Evolutionary conservation across 805 yeast species (phyloP).

Genomic region (Yarrowia sp.): DNA sequence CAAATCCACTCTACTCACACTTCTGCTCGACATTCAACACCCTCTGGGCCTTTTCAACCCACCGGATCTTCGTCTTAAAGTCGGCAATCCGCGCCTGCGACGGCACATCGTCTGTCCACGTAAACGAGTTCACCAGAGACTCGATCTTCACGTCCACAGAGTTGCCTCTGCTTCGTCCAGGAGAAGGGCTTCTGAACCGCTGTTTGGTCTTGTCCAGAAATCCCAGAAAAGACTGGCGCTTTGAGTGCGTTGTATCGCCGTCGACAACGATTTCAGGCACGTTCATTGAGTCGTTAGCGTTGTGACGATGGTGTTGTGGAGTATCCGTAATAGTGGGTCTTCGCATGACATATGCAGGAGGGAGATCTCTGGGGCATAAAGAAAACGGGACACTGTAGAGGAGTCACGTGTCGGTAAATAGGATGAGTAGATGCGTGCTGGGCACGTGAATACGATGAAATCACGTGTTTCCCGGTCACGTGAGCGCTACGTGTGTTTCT

Average conservation of each 20-base stretch:
- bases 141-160: constrained; percentile 2
- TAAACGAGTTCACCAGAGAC: neutral
- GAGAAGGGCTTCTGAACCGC: neutral
- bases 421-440: too few relatives aligned
- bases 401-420: neutral
- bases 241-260: neutral
- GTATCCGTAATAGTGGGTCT: neutral
- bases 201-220: constrained; percentile 12
- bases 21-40: constrained; percentile 13
- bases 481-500: neutral
- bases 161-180: neutral
- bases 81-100: neutral
- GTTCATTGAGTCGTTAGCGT: neutral
- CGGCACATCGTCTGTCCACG: neutral
- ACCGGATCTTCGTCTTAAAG: neutral
- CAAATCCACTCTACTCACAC: neutral
- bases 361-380: constrained; percentile 12
- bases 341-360: constrained; percentile 8
- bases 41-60: constrained; percentile 2
- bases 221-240: constrained; percentile 4
- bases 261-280: constrained; percentile 8
- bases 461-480: too few relatives aligned
- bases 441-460: too few relatives aligned
- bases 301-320: neutral
- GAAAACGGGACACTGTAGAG: too few relatives aligned